These are phyloP conservation scores for Diplogelasinospora grovesii DNA, from an alignment of 495 filamentous ascomycete genomes.

Conservation along the genomic window DNA sequence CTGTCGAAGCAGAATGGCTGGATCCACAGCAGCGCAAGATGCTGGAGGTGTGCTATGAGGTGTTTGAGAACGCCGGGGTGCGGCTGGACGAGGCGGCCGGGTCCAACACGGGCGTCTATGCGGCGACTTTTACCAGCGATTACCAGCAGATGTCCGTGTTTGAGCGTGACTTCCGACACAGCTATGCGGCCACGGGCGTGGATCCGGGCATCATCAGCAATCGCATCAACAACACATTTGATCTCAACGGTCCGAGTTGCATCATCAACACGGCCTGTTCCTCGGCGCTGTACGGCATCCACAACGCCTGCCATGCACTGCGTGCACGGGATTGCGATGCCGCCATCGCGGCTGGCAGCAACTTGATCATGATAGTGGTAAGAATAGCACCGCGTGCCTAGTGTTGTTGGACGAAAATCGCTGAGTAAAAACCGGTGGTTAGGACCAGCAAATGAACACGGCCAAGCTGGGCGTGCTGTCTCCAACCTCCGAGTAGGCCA, in stretches of 20 bases:
- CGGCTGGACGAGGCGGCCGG: conserved; percentile 18
- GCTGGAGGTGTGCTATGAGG: conserved; percentile 46
- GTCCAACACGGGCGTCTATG: conserved; percentile 39
- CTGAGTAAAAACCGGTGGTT: too few relatives aligned
- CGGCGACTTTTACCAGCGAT: conserved; percentile 62
- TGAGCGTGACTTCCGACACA: conserved; percentile 7
- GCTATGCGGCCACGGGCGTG: conserved; percentile 23
- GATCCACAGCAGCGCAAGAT: conserved; percentile 49
- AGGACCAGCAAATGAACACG: conserved; percentile 25
- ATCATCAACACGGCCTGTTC: conserved; percentile 50
- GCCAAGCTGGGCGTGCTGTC: conserved; percentile 29
- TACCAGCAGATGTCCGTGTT: conserved; percentile 48
- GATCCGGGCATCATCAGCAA: conserved; percentile 34
- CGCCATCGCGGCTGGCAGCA: conserved; percentile 45
- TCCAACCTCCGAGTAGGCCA: conserved; percentile 26
- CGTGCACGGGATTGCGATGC: conserved; percentile 23
- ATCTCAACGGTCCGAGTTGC: conserved; percentile 34
- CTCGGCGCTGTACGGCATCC: conserved; percentile 44
- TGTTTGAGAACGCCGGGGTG: conserved; percentile 50
- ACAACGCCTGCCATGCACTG: conserved; percentile 46
- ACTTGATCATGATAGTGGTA: conserved; percentile 42
- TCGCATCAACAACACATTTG: conserved; percentile 44
- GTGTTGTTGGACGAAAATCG: too few relatives aligned
- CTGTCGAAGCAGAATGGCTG: conserved; percentile 40
- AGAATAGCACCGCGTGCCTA: too few relatives aligned